Evolutionary conservation across 2,329 filamentous ascomycete genomes (phyloP), one percentile per base, ranked within the genome.

Genomic region (Calonectria henricotiae): DNA sequence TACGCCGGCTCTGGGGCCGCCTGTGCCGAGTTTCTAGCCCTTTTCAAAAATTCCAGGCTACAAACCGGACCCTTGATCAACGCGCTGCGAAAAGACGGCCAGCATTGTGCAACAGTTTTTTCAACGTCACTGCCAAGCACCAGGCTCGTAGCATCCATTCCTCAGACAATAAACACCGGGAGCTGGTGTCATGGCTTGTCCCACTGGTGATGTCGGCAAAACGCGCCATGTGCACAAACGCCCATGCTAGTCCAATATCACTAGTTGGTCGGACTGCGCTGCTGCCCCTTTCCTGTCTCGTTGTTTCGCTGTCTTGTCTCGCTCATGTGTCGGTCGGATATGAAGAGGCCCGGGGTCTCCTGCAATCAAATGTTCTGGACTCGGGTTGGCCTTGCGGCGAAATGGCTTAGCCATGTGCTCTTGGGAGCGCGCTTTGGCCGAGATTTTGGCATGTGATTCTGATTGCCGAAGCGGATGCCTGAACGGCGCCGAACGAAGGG

Each of bases 361-460:
- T 25, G 32, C 5, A 55, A 55, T 37, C n/a, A 55, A 55, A 25
- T 35, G 51, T 58, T 58, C 32, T 44, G 25, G 49, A 20, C 35
- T 61, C 41, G 54, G 17, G 12, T 37, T 49, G 27, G 54, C 41
- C 41, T 39, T 20, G 32, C 41, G 12, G 30, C 43, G 8, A 66
- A 43, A 46, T 27, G 43, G 32, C 39, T 49, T 4, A 51, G 39
- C 17, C 23, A 5, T 23, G 37, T 11, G 13, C 35, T 27, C 35
- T 60, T 35, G 37, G 35, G 35, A 13, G 25, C 20, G 25, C 20
- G 35, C 23, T 60, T 58, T 58, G 68, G 39, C 74, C 72, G 70
- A 73, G 51, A 54, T 58, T 71, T 76, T 76, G 37, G 72, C 76
- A 77, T 77, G 76, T 77, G 76, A 77, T 68, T 74, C 61, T 77